Evolutionary conservation across 148 eudicot species (phyloP), one percentile per base, ranked within the genome.

Genomic region (Hydrangea macrophylla): DNA sequence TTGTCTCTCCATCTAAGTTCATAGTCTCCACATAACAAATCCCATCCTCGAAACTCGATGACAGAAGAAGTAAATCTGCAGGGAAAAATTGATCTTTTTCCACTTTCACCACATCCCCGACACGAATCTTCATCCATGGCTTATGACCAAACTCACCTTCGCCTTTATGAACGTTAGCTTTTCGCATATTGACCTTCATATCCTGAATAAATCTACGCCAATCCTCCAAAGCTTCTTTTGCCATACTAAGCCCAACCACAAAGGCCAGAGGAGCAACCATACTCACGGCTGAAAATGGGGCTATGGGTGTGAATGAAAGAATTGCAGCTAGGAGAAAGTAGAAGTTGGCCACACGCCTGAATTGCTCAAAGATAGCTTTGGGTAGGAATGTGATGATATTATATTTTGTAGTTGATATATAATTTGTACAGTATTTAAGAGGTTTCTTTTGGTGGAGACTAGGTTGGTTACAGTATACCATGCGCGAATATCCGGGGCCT

Each of bases 1-100:
- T 93, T 15, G 98, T 93, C 81, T 93, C 98, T 27, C 98, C 98
- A 68, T 94, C 98, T 74, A 94, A 76, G 66, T 94, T 94, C 98
- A 94, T 94, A 37, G 98, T 93, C 74, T 93, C 98, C 18, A 93
- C 98, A 48, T 90, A 93, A 64, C 98, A 90, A 36, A 90, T 88
- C n/a, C 98, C 98, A 64, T 93, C 98, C 60, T 93, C 96, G 60
- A 88, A 88, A 76, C 92, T 88, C 2, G 98, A 90, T 2, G 98
- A 86, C 48, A 93, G 40, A 67, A 93, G 75, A 37, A 93, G 83
- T 77, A 93, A 72, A 88, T 93, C 98, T 0, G 98, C 88, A 22
- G 98, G 98, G 55, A 94, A 94, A 73, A 94, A 94, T 61, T 83
- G 64, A 54, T 94, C 97, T 69, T 94, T 94, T 64, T 83, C 86